Base-by-base conservation (phyloP, 1,284 basidiomycete species). In the Pseudozyma pruni region DNA sequence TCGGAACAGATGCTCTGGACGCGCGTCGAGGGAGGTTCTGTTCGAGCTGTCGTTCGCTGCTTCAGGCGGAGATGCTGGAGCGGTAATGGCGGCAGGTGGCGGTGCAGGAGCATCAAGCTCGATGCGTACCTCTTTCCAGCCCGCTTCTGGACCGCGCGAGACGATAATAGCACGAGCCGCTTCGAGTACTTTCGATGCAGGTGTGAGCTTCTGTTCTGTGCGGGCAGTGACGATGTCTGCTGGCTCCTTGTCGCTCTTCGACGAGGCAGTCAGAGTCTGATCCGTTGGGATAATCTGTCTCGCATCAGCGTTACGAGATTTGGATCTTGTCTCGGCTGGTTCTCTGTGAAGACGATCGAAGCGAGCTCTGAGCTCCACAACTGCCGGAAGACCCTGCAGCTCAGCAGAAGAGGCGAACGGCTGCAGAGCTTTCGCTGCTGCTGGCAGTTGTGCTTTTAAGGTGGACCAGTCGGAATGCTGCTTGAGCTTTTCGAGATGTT, bases 71-170 rank as follows among this genome's bases (percentile, higher is more conserved):
- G 33, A 35, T 7, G 33, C 27, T 14, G 52, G 25, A 19, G 29
- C 13, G 4, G 33, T 14, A 8, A 22, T 35, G 19, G 42, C 38
- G 14, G 47, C 23, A 43, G 62, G 62, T 13, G 43, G 62, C 14
- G 47, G 55, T 9, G 56, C 51, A 14, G 62, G 56, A 4, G 62
- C 62, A 23, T 56, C 56, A 16, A 62, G 33, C 20, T 63, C 47
- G 32, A 60, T 63, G 16, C 49, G 51, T 1, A 70, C 60, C 35
- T 57, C 56, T 23, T 70, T 59, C 67, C 67, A 70, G 46, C 67
- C 67, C 20, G 29, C 60, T 32, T 63, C 32, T 10, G 67, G 27
- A 2, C 48, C 48, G 8, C 40, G 38, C 22, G 67, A 40, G 10
- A 60, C 42, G 33, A 70, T 70, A 35, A 70, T 27, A 3, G 51